Base-by-base conservation (phyloP, 768 basidiomycete species). In the Phylloporus sp. region DNA sequence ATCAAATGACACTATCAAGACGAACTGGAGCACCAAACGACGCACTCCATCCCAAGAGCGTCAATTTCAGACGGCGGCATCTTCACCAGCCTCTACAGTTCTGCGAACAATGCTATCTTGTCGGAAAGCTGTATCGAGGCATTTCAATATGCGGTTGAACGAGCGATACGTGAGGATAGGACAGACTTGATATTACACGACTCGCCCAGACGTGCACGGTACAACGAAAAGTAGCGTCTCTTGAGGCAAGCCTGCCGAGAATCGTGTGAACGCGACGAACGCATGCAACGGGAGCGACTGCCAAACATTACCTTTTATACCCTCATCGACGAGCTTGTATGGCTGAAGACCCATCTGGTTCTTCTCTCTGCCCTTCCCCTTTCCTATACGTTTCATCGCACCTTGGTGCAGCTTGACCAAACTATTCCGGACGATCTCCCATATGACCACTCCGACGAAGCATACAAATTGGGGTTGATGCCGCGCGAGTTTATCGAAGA, bases 191-290 rank as follows among this genome's bases (percentile, higher is more conserved):
- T 84, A 82, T n/a, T 72, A 67, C 11, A 81, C 79, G 0, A 90
- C 86, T 8, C 79, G 72, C 0, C 82, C 88, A 0, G 88, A 91
- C 0, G 87, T 88, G 55, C 81, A 84, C 0, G 87, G 85, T 26
- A 85, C 74, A 2, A 84, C 82, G 59, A 80, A 91, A 60, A 93
- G 79, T 1, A 90, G 57, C 0, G 86, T 89, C 58, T 86, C 84
- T 38, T 41, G 37, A 23, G 49, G 42, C 0, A 45, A 32, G 6
- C 14, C 40, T 17, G 10, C 41, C 54, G n/a, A 9, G 9, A 14
- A 34, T 37, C 33, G 17, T 17, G 24, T n/a, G 3, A 4, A 31
- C 9, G 13, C n/a, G 20, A 37, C 9, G 38, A 42, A 24, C 21
- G 37, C 5, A 18, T 26, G 1, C 14, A 22, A 9, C 13, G n/a